phyloP scores from a whole-genome alignment of 2,329 filamentous ascomycete species.

The Emmonsia crescens region DNA sequence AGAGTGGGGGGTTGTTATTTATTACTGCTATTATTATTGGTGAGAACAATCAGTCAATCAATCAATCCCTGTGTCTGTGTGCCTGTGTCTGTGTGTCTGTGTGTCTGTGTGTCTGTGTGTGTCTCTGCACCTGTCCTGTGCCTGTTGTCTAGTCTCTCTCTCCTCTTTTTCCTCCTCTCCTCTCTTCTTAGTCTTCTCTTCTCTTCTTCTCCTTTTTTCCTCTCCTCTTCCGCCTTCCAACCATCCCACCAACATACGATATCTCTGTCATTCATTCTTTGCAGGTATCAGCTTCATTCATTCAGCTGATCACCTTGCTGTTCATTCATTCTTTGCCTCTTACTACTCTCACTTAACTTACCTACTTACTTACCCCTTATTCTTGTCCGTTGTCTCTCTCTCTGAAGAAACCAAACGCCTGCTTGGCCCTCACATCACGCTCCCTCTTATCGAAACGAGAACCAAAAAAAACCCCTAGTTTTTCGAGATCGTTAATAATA shows the following conservation, averaged over 20 bases:
- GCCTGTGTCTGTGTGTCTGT: no score
- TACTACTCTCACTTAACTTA: no score
- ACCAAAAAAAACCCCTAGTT: background rate
- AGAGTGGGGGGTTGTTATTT: no score
- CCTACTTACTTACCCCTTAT: background rate
- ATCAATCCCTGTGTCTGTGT: no score
- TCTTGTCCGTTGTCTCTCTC: no score
- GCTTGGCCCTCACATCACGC: background rate
- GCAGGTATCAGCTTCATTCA: slow-evolving; percentile 52
- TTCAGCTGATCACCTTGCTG: slow-evolving; percentile 47
- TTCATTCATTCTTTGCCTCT: slow-evolving; percentile 37
- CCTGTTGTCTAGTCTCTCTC: slow-evolving; percentile 3
- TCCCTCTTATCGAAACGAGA: background rate
- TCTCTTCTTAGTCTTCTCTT: slow-evolving; percentile 2
- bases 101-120: no score
- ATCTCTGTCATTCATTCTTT: slow-evolving; percentile 18
- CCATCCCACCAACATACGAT: slow-evolving; percentile 6
- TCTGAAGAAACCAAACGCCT: no score
- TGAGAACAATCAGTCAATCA: no score
- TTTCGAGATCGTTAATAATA: background rate
- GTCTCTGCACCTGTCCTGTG: no score
- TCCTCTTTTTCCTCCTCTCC: slow-evolving; percentile 5
- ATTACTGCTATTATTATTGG: no score
- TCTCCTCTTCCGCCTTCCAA: slow-evolving; percentile 9
- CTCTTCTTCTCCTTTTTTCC: slow-evolving; percentile 7